Percentiles rank a stretch among this genome's conserved stretches.
phyloP scores from a whole-genome alignment of 345 rosid species.

The Hibiscus syriacus region DNA sequence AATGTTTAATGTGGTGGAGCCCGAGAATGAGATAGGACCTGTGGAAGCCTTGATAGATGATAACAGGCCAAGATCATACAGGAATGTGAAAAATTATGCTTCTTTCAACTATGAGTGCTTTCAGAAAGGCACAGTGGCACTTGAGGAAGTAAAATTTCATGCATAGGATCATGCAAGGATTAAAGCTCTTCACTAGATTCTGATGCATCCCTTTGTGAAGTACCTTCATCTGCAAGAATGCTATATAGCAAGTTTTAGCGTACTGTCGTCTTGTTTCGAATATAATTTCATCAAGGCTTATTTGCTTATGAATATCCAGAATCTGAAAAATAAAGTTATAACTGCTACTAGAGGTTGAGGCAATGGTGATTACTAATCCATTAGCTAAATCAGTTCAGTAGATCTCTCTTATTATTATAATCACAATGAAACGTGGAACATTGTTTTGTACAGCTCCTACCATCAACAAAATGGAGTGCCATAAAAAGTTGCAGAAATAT shows the following conservation, averaged over 20 bases:
- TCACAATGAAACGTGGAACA: background rate
- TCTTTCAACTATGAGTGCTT: constrained; percentile 34
- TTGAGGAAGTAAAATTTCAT: constrained; percentile 29
- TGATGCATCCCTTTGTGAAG: background rate
- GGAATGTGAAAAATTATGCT: constrained; percentile 33
- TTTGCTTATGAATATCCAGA: background rate
- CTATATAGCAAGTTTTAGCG: background rate
- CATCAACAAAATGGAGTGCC: background rate
- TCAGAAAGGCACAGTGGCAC: constrained; percentile 33
- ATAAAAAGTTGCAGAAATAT: background rate
- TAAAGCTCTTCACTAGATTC: background rate
- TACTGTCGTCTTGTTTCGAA: background rate
- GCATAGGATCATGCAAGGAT: background rate
- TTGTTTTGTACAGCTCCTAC: background rate
- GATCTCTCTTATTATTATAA: background rate
- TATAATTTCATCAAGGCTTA: background rate
- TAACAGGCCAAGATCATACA: constrained; percentile 31
- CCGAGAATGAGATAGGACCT: constrained; percentile 31
- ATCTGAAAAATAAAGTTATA: background rate
- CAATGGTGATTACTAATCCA: too few species aligned
- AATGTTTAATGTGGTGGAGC: constrained; percentile 32
- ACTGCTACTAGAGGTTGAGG: too few species aligned
- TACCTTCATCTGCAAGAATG: background rate
- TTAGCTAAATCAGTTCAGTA: background rate
- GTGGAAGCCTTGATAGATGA: constrained; percentile 24